Percentiles rank a stretch among this genome's conserved stretches.
Conservation (phyloP, 2,329 filamentous ascomycete genomes). For the Harringtonia aguacate region DNA sequence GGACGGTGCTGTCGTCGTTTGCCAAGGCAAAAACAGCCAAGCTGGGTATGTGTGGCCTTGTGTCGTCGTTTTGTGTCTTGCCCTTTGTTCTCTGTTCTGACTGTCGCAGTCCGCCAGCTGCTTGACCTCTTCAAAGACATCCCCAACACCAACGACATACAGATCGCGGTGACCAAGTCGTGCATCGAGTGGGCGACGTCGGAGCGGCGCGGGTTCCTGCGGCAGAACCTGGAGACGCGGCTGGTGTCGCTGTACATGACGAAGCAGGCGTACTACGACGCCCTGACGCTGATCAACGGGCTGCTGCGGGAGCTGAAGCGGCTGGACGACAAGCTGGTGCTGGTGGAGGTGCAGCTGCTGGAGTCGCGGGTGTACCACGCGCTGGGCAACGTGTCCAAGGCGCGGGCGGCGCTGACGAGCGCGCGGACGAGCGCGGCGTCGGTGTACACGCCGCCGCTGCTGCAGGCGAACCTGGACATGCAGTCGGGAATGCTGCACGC, state of each 20-base stretch:
- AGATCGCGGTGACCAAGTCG: slow-evolving; percentile 92
- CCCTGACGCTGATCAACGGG: slow-evolving; percentile 90
- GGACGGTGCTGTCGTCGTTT: slow-evolving; percentile 86
- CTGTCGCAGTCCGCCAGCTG: slow-evolving; percentile 76
- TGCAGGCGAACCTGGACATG: slow-evolving; percentile 97
- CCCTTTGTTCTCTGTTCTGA: neutral
- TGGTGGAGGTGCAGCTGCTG: slow-evolving; percentile 94
- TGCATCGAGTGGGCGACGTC: slow-evolving; percentile 99
- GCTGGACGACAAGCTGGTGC: slow-evolving; percentile 93
- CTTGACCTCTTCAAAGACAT: slow-evolving; percentile 92
- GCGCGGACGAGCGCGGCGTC: slow-evolving; percentile 92
- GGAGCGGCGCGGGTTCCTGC: slow-evolving; percentile 89
- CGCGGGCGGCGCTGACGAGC: slow-evolving; percentile 85
- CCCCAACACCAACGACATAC: slow-evolving; percentile 86
- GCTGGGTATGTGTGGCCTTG: slow-evolving; percentile 69
- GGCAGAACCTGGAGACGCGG: slow-evolving; percentile 94
- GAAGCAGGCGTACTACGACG: slow-evolving; percentile 96
- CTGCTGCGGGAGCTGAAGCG: slow-evolving; percentile 95
- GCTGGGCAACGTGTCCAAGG: slow-evolving; percentile 91
- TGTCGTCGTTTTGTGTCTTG: neutral
- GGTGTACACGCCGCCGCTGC: slow-evolving; percentile 88
- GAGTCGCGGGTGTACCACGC: slow-evolving; percentile 97
- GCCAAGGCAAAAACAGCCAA: slow-evolving; percentile 99
- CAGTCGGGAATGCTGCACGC: slow-evolving; percentile 98
- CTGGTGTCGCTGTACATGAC: slow-evolving; percentile 92